Evolutionary conservation across 2,329 filamentous ascomycete species (phyloP), one percentile per base, ranked within the genome.

Genomic region (Talaromyces sp.): DNA sequence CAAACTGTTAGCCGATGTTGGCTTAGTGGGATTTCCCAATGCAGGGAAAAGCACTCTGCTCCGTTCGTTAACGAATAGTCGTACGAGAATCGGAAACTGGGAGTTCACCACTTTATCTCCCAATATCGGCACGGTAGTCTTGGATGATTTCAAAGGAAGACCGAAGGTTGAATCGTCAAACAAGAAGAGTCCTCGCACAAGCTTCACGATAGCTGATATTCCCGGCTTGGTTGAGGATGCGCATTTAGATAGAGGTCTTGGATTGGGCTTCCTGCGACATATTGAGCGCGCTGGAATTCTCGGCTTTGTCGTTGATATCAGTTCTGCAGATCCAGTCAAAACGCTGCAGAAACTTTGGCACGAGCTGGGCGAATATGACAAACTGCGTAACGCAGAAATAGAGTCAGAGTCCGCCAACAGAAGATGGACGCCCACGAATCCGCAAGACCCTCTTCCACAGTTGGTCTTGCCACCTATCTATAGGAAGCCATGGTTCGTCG

Each of bases 401-500:
- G 85, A 88, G 19, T 27, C 39, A 62, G 84, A 88, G 33, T 85
- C 89, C 70, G 82, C 85, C 3, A 83, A 87, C 58, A 84, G 88
- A 64, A 85, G 87, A 81, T 81, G 85, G 72, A 79, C 89, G 62
- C 82, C 81, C 33, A 86, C 85, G 73, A 73, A 76, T 52, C 72
- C 39, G 6, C 59, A 63, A 8, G 63, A 65, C 2, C 60, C 67
- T 9, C 76, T 86, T 22, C 82, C 81, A 47, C 82, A 79, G 27
- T 76, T 85, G 39, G 76, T 77, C 27, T 79, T 85, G 11, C 83
- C 91, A n/a, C 87, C 90, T 47, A 96, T 98, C 69, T 90, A 91
- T n/a, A 87, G 86, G 39, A 99, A 99, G 80, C 93, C 95, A 0
- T 99, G 95, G 95, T 95, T 96, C 72, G 93, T 97, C 5, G 88